phyloP scores from a whole-genome alignment of 2,329 filamentous ascomycete genomes.

The Aspergillus viridinutans region DNA sequence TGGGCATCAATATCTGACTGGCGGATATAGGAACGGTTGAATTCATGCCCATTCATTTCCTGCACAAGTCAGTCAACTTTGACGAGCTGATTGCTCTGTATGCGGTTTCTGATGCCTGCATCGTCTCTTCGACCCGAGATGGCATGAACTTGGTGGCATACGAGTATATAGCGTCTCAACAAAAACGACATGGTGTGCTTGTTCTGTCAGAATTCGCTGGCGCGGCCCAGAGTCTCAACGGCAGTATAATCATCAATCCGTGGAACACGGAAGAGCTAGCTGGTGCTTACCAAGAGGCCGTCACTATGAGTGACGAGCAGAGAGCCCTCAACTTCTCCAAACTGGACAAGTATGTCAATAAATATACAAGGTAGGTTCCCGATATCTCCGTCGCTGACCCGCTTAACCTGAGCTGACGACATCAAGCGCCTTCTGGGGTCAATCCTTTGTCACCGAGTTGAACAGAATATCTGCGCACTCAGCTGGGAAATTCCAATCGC shows the following conservation, averaged over 20 bases:
- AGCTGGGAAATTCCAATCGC: slow-evolving; percentile 33
- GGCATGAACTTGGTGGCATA: slow-evolving; percentile 97
- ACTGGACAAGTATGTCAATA: slow-evolving; percentile 86
- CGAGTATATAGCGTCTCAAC: slow-evolving; percentile 90
- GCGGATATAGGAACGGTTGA: slow-evolving; percentile 66
- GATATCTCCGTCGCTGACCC: not conserved
- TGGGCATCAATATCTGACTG: not conserved
- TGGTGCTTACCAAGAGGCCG: slow-evolving; percentile 85
- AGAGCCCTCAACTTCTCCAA: slow-evolving; percentile 80
- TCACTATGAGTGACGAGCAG: slow-evolving; percentile 86
- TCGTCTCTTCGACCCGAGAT: slow-evolving; percentile 85
- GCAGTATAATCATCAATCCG: slow-evolving; percentile 86
- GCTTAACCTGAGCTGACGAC: slow-evolving; percentile 16
- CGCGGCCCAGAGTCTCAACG: slow-evolving; percentile 85
- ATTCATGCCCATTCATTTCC: slow-evolving; percentile 96
- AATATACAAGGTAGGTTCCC: slow-evolving; percentile 68
- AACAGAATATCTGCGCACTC: slow-evolving; percentile 51
- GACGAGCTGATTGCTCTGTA: slow-evolving; percentile 91
- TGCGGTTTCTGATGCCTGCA: slow-evolving; percentile 79
- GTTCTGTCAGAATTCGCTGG: slow-evolving; percentile 93
- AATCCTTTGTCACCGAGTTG: slow-evolving; percentile 85
- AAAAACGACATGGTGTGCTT: slow-evolving; percentile 81
- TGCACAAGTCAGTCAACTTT: slow-evolving; percentile 89
- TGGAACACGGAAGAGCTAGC: slow-evolving; percentile 98
- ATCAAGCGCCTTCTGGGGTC: slow-evolving; percentile 82